phyloP scores from a whole-genome alignment of 768 basidiomycete genomes.

The Phylloporus scabripes region DNA sequence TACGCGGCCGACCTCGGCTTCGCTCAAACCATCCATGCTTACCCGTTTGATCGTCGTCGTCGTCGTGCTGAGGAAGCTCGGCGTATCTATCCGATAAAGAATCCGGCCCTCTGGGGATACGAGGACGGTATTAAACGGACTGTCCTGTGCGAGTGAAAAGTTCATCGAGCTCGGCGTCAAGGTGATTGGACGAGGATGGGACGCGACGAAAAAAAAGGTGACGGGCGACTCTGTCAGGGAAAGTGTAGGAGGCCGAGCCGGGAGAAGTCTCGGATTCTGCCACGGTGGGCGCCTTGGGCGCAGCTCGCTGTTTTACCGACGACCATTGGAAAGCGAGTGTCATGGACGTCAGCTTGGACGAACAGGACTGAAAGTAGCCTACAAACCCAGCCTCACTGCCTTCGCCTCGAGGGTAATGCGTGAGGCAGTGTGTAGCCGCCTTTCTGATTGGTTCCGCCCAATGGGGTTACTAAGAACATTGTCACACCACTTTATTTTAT shows the following conservation, averaged over 20 bases:
- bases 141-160: slow-evolving; percentile 29
- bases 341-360: slow-evolving; percentile 4
- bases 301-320: slow-evolving; percentile 3
- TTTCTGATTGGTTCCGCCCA: slow-evolving; percentile 22
- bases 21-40: slow-evolving; percentile 19
- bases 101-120: slow-evolving; percentile 27
- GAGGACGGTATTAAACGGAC: slow-evolving; percentile 29
- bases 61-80: slow-evolving; percentile 9
- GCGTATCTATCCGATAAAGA: slow-evolving; percentile 29
- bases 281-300: slow-evolving; percentile 28
- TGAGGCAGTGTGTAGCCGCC: slow-evolving; percentile 27
- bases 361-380: neutral
- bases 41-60: slow-evolving; percentile 25
- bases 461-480: neutral
- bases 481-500: neutral
- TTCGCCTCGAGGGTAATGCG: slow-evolving; percentile 11
- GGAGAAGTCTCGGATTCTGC: slow-evolving; percentile 31
- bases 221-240: slow-evolving; percentile 8
- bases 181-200: neutral
- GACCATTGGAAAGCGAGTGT: neutral
- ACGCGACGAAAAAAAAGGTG: slow-evolving; percentile 3
- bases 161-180: slow-evolving; percentile 20
- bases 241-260: slow-evolving; percentile 20
- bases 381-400: slow-evolving; percentile 13
- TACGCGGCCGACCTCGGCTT: slow-evolving; percentile 25